These are phyloP conservation scores for Hyphopichia fennica DNA, from an alignment of 1,139 yeast genomes.

Conservation along the genomic window DNA sequence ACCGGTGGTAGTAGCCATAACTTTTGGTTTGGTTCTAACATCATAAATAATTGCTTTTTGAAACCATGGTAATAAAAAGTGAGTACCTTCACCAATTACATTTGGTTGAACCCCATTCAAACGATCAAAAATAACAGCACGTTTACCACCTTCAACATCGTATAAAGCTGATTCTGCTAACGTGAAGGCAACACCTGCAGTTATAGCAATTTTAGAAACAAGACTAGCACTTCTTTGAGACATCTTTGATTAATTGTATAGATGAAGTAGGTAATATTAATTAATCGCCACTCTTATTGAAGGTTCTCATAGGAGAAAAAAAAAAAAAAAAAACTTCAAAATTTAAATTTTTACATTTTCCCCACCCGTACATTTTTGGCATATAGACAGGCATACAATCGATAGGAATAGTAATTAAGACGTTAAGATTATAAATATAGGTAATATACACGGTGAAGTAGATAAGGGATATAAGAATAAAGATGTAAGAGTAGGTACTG, in stretches of 20 bases:
- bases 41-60: slow-evolving; percentile 89
- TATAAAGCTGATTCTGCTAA: slow-evolving; percentile 75
- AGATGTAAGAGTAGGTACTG: too few relatives aligned
- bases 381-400: too few relatives aligned
- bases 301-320: too few relatives aligned
- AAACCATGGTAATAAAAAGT: slow-evolving; percentile 93
- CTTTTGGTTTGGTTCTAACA: slow-evolving; percentile 88
- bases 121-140: slow-evolving; percentile 96
- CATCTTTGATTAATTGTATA: slow-evolving; percentile 13
- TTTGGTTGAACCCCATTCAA: slow-evolving; percentile 81
- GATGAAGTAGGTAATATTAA: background rate
- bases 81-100: slow-evolving; percentile 96
- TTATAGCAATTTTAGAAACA: slow-evolving; percentile 57
- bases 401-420: too few relatives aligned
- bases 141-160: slow-evolving; percentile 93
- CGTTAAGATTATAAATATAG: background rate
- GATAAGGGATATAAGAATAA: too few relatives aligned
- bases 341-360: too few relatives aligned
- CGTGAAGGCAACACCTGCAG: slow-evolving; percentile 66
- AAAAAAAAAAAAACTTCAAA: too few relatives aligned
- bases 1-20: slow-evolving; percentile 93
- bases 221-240: slow-evolving; percentile 41
- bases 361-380: too few relatives aligned
- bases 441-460: background rate
- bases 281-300: background rate